A percentile compares a stretch with the other conserved stretches of the same genome.
These are phyloP conservation scores for Gnomoniopsis smithogilvyi DNA, from an alignment of 2,329 filamentous ascomycete species.

Conservation along the genomic window DNA sequence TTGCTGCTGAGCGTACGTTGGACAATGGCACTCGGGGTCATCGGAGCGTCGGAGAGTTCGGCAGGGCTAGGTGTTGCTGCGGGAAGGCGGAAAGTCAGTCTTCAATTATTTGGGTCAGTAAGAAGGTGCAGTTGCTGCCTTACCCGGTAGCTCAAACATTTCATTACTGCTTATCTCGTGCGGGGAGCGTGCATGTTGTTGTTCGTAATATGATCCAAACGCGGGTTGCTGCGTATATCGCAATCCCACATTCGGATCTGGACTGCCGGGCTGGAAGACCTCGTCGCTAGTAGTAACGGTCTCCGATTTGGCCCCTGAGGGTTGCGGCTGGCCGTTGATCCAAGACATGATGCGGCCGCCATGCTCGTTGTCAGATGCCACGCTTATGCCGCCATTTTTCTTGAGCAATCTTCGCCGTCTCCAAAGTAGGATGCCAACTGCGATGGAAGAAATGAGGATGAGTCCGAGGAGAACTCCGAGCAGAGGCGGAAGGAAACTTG, in stretches of 20 bases:
- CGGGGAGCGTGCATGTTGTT: conserved; percentile 6
- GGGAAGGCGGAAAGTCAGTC: neutral
- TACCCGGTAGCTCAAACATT: conserved; percentile 47
- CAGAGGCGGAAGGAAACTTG: conserved; percentile 58
- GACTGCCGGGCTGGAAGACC: conserved; percentile 27
- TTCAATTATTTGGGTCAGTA: neutral
- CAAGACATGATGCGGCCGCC: conserved; percentile 48
- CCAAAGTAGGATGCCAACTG: conserved; percentile 51
- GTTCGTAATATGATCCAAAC: neutral
- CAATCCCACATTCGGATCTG: conserved; percentile 17
- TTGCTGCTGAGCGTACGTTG: conserved; percentile 23
- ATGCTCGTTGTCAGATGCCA: conserved; percentile 42
- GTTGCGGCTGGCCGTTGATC: conserved; percentile 42
- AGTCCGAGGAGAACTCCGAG: conserved; percentile 60
- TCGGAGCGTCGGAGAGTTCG: conserved; percentile 44
- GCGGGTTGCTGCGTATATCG: conserved; percentile 31
- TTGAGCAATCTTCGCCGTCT: conserved; percentile 44
- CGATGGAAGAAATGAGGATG: conserved; percentile 49
- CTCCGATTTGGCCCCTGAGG: conserved; percentile 37
- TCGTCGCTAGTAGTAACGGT: conserved; percentile 46
- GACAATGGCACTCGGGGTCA: conserved; percentile 38
- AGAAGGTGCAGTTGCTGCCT: conserved; percentile 16
- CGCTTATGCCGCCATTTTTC: conserved; percentile 32
- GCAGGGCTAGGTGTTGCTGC: conserved; percentile 39
- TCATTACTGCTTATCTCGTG: conserved; percentile 42